A percentile compares a stretch with the other conserved stretches of the same genome.
Conservation (phyloP, 2,329 filamentous ascomycete genomes). For the Trichoderma oligosporum region DNA sequence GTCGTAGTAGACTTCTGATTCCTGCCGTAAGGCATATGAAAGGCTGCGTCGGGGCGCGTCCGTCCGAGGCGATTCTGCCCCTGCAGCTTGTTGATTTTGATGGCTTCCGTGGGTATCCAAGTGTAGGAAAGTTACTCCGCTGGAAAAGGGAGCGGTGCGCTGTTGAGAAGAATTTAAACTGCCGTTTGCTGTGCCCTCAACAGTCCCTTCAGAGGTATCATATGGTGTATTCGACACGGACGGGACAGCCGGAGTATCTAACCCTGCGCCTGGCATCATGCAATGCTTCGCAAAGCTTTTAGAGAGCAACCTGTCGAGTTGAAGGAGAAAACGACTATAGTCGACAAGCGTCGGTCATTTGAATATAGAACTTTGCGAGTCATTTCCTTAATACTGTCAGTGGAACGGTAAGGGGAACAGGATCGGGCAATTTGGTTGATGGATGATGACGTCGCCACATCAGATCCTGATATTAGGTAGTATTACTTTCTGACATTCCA, state of each 20-base stretch:
- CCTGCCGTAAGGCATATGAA: slow-evolving; percentile 34
- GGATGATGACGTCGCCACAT: slow-evolving; percentile 11
- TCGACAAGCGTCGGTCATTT: background rate
- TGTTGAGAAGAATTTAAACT: background rate
- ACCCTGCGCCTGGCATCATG: slow-evolving; percentile 6
- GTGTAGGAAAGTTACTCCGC: background rate
- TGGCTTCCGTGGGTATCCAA: background rate
- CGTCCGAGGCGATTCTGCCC: background rate
- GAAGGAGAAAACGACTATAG: background rate
- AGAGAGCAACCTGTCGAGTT: background rate
- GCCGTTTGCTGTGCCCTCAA: background rate
- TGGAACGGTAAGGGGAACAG: background rate
- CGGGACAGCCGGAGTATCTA: background rate
- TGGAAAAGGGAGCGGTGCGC: background rate
- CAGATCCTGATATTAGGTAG: background rate
- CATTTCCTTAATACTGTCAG: slow-evolving; percentile 3
- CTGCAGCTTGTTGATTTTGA: background rate
- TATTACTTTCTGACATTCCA: background rate
- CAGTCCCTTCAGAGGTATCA: background rate
- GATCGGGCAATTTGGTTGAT: background rate
- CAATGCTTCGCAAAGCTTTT: background rate
- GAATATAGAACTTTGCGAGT: background rate
- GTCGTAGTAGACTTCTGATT: slow-evolving; percentile 40
- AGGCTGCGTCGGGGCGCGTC: slow-evolving; percentile 33
- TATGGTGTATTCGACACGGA: slow-evolving; percentile 1